Conservation (phyloP, 2,329 filamentous ascomycete genomes). For the Penicillium sp. region DNA sequence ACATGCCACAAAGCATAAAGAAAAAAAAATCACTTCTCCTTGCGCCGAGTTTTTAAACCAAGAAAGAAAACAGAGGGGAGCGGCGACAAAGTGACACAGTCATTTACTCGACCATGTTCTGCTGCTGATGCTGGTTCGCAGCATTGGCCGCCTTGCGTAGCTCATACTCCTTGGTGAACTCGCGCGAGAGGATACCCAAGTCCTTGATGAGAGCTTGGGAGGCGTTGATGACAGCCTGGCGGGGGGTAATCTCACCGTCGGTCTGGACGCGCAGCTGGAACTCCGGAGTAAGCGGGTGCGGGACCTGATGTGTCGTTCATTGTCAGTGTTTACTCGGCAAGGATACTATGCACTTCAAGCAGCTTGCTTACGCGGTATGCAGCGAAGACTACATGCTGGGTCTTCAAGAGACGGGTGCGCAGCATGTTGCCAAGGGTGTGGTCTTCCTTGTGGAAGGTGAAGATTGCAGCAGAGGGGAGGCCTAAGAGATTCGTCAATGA, state of each 20-base stretch:
- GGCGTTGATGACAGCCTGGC: conserved; percentile 75
- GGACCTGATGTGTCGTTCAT: conserved; percentile 31
- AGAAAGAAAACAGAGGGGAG: neutral
- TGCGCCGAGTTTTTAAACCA: conserved; percentile 17
- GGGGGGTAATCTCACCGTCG: conserved; percentile 81
- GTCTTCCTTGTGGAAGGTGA: conserved; percentile 94
- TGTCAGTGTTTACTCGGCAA: neutral
- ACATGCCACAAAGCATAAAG: conserved; percentile 11
- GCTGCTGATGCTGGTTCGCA: conserved; percentile 50
- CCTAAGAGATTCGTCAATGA: conserved; percentile 50
- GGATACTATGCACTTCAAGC: neutral
- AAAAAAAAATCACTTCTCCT: conserved; percentile 20
- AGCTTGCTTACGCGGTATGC: conserved; percentile 71
- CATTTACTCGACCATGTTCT: conserved; percentile 28
- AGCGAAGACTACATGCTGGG: conserved; percentile 79
- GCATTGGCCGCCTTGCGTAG: conserved; percentile 77
- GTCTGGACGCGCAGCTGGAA: conserved; percentile 84
- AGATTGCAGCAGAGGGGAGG: conserved; percentile 91
- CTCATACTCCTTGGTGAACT: conserved; percentile 91
- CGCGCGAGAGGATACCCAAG: conserved; percentile 72
- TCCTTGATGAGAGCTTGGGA: conserved; percentile 80
- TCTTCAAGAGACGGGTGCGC: conserved; percentile 76
- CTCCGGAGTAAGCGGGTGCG: conserved; percentile 47
- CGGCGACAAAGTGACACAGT: neutral
- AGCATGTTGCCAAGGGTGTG: conserved; percentile 93